Base-by-base conservation (phyloP, 116 monocot genomes). In the Iris pallida region DNA sequence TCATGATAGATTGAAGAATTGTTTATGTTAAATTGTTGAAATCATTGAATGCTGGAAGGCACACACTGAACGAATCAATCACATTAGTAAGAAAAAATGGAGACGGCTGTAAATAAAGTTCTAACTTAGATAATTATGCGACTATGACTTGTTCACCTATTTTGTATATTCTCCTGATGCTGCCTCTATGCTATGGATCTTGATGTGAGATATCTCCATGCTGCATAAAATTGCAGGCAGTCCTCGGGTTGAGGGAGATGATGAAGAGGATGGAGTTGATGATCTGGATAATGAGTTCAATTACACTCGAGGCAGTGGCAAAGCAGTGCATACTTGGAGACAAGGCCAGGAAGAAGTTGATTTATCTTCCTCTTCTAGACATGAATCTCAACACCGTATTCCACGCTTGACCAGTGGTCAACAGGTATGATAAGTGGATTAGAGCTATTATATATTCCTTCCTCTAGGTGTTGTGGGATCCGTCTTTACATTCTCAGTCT, bases 241-340 rank as follows among this genome's bases (percentile, higher is more conserved):
- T 63, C 85, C 81, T 63, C 65, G 81, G 71, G 81, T 85, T 58
- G 76, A 72, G 8, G 85, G 85, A 58, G 85, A 85, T 74, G 85
- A 85, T 16, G 85, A 85, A 54, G 77, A 80, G 71, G 85, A 85
- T 47, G 77, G 80, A 71, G 85, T 78, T 59, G 85, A 85, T 78
- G 81, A 85, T 61, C 42, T 85, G 59, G 85, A 85, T 71, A 81
- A 77, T 47, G 81, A 80, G 49, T 81, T 85, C 58, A 75, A 59
- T 70, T 68, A 77, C 20, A 68, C 52, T 51, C 76, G 76, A 56
- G 80, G 77, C 45, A 71, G 47, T 66, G 77, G 63, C 20, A 81
- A 81, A 72, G 51, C 53, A 5, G 51, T 66, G 57, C 65, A 61
- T 16, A 51, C 65, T 45, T 72, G 76, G 73, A 61, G 48, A 47